phyloP scores from a whole-genome alignment of 208 protist genomes.

The Herpetomonas muscarum region DNA sequence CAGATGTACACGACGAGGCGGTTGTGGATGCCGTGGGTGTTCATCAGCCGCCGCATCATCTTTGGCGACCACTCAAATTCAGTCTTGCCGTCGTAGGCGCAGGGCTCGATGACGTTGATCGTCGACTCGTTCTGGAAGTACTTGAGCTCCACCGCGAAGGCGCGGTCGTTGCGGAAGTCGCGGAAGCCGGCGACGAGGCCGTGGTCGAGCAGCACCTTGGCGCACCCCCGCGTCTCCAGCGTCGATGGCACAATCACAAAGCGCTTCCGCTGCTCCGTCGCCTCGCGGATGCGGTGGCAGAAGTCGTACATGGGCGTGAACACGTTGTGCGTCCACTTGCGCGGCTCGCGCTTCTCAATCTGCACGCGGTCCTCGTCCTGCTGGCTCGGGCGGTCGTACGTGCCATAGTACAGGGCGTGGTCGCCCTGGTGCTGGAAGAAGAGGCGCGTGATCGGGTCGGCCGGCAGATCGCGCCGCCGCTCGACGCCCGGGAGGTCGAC shows the following conservation, averaged over 20 bases:
- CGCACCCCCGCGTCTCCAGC: slow-evolving; percentile 82
- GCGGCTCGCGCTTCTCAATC: slow-evolving; percentile 76
- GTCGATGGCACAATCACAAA: slow-evolving; percentile 89
- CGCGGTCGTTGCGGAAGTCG: slow-evolving; percentile 90
- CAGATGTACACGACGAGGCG: slow-evolving; percentile 83
- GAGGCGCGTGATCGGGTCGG: slow-evolving; percentile 87
- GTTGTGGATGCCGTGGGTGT: slow-evolving; percentile 86
- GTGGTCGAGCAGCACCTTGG: slow-evolving; percentile 83
- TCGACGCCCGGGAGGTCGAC: slow-evolving; percentile 83
- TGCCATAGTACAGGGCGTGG: slow-evolving; percentile 89
- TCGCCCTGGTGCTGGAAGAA: slow-evolving; percentile 93
- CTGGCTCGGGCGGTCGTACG: slow-evolving; percentile 66
- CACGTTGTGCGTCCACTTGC: slow-evolving; percentile 71
- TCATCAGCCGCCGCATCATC: slow-evolving; percentile 87
- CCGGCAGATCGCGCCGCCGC: slow-evolving; percentile 75
- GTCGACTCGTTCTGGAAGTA: slow-evolving; percentile 89
- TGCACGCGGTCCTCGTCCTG: slow-evolving; percentile 82
- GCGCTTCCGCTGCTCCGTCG: slow-evolving; percentile 80
- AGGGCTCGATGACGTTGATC: slow-evolving; percentile 86
- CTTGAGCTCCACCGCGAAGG: slow-evolving; percentile 90
- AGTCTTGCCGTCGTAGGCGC: slow-evolving; percentile 80
- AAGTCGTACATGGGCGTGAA: slow-evolving; percentile 86
- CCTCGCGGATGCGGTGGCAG: slow-evolving; percentile 86
- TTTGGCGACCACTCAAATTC: slow-evolving; percentile 92
- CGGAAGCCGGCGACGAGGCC: slow-evolving; percentile 87